Evolutionary conservation across 1,284 basidiomycete genomes (phyloP).

Genomic region (Ustilago cynodontis): DNA sequence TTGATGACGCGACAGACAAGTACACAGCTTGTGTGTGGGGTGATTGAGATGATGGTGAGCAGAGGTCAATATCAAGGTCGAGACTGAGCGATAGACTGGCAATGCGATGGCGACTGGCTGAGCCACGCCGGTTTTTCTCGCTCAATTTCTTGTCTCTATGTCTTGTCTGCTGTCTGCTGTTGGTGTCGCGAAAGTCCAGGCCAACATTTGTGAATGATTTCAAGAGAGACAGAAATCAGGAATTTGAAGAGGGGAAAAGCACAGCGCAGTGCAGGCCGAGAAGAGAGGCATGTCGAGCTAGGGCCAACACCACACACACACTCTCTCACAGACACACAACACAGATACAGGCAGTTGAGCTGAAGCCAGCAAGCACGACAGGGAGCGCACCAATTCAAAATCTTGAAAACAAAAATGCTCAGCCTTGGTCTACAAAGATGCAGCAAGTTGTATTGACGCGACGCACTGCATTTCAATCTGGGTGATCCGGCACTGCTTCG

Average conservation of each 20-base stretch:
- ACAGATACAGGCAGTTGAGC: conserved; percentile 16
- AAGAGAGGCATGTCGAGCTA: conserved; percentile 8
- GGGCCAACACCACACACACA: background rate
- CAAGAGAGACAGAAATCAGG: background rate
- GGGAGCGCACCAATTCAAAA: background rate
- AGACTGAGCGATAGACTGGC: conserved; percentile 14
- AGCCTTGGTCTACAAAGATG: background rate
- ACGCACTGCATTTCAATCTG: background rate
- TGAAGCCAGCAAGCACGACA: conserved; percentile 4
- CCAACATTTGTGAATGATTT: background rate
- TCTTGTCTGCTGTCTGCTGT: background rate
- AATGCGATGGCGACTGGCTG: conserved; percentile 22
- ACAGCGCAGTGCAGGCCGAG: background rate
- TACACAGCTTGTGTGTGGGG: conserved; percentile 18
- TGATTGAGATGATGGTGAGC: conserved; percentile 26
- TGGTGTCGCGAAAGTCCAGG: conserved; percentile 9
- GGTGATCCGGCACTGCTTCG: background rate
- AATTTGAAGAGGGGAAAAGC: background rate
- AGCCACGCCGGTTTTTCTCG: background rate
- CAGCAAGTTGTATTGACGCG: conserved; percentile 5
- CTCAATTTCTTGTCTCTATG: background rate
- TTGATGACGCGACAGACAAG: background rate
- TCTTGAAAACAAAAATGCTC: too few relatives aligned
- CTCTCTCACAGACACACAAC: background rate
- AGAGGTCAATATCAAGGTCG: background rate